Percentiles rank a stretch among this genome's conserved stretches.
Conservation (phyloP, 257 asterid species). For the Petunia secreta region DNA sequence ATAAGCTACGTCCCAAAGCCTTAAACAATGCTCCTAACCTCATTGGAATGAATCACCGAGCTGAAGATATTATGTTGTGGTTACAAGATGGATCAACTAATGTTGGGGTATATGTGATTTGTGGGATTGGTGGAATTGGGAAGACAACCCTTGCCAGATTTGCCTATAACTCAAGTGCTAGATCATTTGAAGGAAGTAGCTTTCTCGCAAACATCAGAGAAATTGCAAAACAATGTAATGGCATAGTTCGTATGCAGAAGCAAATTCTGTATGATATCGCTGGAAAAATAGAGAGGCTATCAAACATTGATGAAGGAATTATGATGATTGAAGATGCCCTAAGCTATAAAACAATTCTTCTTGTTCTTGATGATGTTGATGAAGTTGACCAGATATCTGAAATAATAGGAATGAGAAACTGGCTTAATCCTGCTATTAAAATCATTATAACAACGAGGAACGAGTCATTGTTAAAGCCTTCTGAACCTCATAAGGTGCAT, state of each 20-base stretch:
- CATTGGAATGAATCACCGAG: conserved; percentile 18
- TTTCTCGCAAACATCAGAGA: conserved; percentile 30
- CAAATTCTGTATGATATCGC: conserved; percentile 30
- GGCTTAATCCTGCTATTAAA: conserved; percentile 29
- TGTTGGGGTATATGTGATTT: conserved; percentile 28
- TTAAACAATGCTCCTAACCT: conserved; percentile 23
- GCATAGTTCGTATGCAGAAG: conserved; percentile 31
- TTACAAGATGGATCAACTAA: conserved; percentile 25
- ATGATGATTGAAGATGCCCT: conserved; percentile 26
- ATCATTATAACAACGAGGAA: conserved; percentile 31
- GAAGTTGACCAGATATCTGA: conserved; percentile 32
- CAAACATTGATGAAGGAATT: conserved; percentile 31
- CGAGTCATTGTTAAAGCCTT: conserved; percentile 18
- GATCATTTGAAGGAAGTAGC: conserved; percentile 34
- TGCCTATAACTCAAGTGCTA: conserved; percentile 18
- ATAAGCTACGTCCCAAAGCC: conserved; percentile 12
- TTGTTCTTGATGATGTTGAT: conserved; percentile 37
- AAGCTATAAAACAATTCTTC: conserved; percentile 24
- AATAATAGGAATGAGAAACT: conserved; percentile 26
- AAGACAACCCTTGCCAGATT: conserved; percentile 33
- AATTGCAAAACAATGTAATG: conserved; percentile 25
- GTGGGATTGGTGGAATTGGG: conserved; percentile 40
- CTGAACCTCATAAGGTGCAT: conserved; percentile 20
- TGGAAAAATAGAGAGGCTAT: conserved; percentile 16
- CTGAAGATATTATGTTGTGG: conserved; percentile 24